phyloP scores from a whole-genome alignment of 2,329 filamentous ascomycete species.

The Pezicula carpinea region DNA sequence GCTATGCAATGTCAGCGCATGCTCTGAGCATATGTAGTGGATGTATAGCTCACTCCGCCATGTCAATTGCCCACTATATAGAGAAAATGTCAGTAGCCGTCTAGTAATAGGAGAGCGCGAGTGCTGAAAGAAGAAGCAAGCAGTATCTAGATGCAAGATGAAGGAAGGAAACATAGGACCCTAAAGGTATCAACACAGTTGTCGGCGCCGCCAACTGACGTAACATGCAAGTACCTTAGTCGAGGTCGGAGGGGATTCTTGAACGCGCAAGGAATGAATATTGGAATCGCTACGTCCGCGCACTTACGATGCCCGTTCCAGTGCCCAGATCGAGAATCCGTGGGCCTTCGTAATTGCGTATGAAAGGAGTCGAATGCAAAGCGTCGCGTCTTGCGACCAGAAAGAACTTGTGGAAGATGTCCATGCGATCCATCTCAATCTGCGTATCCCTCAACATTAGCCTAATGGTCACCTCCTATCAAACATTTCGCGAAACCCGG shows the following conservation, averaged over 20 bases:
- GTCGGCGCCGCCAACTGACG: too few relatives aligned
- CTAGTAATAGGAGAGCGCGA: too few relatives aligned
- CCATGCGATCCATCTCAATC: conserved; percentile 71
- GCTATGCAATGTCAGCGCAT: conserved; percentile 25
- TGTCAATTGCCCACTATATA: conserved; percentile 89
- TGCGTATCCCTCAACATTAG: conserved; percentile 28
- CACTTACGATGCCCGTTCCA: conserved; percentile 83
- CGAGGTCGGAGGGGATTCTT: too few relatives aligned
- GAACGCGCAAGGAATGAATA: too few relatives aligned
- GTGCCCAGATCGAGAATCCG: conserved; percentile 67
- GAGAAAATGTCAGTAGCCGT: too few relatives aligned
- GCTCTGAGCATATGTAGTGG: conserved; percentile 3
- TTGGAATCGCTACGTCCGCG: too few relatives aligned
- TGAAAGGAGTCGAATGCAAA: conserved; percentile 37
- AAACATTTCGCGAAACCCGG: background rate
- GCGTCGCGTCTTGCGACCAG: conserved; percentile 53
- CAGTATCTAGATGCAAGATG: too few relatives aligned
- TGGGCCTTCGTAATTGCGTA: conserved; percentile 22
- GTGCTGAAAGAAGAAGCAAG: too few relatives aligned
- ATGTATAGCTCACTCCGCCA: conserved; percentile 61
- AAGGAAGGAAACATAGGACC: too few relatives aligned
- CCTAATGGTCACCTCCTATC: background rate
- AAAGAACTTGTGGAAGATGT: conserved; percentile 78
- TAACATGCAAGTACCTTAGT: too few relatives aligned
- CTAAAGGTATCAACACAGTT: too few relatives aligned